These are phyloP conservation scores for Tulasnella sp. DNA, from an alignment of 768 basidiomycete genomes.

Conservation along the genomic window DNA sequence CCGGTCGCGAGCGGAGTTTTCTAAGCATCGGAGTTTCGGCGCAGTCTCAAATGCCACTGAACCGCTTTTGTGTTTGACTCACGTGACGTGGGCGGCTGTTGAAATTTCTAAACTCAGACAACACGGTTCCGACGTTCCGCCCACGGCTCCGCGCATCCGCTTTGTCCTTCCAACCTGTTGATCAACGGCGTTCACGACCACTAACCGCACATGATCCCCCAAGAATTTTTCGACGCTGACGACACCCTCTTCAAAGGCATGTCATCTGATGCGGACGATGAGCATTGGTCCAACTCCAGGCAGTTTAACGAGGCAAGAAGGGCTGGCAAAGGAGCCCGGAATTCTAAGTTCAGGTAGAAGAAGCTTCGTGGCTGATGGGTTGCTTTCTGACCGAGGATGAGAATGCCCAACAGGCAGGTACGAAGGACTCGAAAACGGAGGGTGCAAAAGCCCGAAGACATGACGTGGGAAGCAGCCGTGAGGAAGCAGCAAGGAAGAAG, in stretches of 20 bases:
- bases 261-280: conserved; percentile 14
- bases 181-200: background rate
- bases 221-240: background rate
- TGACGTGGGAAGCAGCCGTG: conserved; percentile 9
- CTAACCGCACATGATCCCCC: conserved; percentile 4
- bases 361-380: background rate
- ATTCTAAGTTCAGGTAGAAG: background rate
- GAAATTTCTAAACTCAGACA: conserved; percentile 4
- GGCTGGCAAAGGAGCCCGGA: background rate
- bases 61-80: background rate
- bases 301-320: conserved; percentile 1
- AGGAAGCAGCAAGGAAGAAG: conserved; percentile 13
- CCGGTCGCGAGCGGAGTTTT: background rate
- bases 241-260: conserved; percentile 8
- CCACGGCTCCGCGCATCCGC: background rate
- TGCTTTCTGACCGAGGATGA: background rate
- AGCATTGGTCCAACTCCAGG: conserved; percentile 3
- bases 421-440: background rate
- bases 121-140: background rate
- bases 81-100: background rate
- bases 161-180: background rate
- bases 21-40: conserved; percentile 1
- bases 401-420: background rate
- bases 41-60: background rate
- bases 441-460: background rate